Base-by-base conservation (phyloP, 1,284 basidiomycete species). In the Puccinia triticina region DNA sequence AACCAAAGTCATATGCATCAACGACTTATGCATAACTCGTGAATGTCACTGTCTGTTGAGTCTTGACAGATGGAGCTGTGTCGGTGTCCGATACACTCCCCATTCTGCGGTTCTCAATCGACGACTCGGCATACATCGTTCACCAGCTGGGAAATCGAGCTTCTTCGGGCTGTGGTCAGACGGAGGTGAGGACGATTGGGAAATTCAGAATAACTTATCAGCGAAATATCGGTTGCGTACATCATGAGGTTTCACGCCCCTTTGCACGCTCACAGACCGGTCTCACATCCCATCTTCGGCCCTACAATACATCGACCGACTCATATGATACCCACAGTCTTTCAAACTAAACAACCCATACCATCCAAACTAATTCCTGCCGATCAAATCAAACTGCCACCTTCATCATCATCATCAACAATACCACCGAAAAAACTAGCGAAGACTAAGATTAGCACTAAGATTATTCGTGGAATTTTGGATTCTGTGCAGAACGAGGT, bases 241-340 rank as follows among this genome's bases (percentile, higher is more conserved):
- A 73, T 73, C 48, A 75, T 75, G 73, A 57, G 55, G 73, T 40
- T 40, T 32, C 32, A 43, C 34, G 18, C 12, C 29, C 73, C 73
- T 40, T 46, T 75, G 23, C 57, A 75, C 34, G 73, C 73, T 75
- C 73, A 75, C 37, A 4, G 73, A 26, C 77, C 77, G 29, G 66
- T 78, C 37, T 55, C 64, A 50, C 77, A 78, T 69, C 77, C 77
- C 29, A 78, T 78, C 46, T 53, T 78, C 46, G 77, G 77, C n/a
- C 77, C 77, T 29, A 78, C 77, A 11, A 78, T 78, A 64, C 64
- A 67, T 69, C 77, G 77, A 23, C 77, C 77, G 32, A 69, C 77
- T 32, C 77, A 69, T 43, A 16, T 78, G 50, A 78, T 78, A 40
- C 77, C 77, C 48, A 78, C 64, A 23, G 61, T 55, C 40, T 55